phyloP scores from a whole-genome alignment of 2,329 filamentous ascomycete genomes.

The Apiospora malaysiana region DNA sequence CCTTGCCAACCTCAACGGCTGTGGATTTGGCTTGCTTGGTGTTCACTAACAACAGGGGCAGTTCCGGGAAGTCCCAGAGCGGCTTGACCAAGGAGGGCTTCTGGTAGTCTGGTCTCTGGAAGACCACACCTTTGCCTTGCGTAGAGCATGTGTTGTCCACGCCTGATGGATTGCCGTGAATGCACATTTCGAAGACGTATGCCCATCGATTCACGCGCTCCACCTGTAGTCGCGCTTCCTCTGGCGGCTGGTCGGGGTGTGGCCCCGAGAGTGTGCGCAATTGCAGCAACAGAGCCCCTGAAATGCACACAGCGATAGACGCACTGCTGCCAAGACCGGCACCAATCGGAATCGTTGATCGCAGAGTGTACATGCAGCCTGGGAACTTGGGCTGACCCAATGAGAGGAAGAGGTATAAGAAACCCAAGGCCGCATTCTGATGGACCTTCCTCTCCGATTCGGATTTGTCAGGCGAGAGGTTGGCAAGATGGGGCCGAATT shows the following conservation, averaged over 20 bases:
- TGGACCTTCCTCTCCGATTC: slow-evolving; percentile 84
- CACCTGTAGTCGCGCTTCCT: slow-evolving; percentile 87
- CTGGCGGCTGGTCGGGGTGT: slow-evolving; percentile 85
- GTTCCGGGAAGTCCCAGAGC: slow-evolving; percentile 86
- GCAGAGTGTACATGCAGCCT: slow-evolving; percentile 85
- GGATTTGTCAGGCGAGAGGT: slow-evolving; percentile 70
- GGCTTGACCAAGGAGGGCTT: slow-evolving; percentile 79
- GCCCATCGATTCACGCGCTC: slow-evolving; percentile 98
- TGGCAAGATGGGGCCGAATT: slow-evolving; percentile 77
- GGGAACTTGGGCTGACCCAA: slow-evolving; percentile 80
- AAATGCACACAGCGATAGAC: slow-evolving; percentile 90
- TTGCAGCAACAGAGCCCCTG: slow-evolving; percentile 83
- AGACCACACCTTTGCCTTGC: slow-evolving; percentile 92
- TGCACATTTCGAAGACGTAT: slow-evolving; percentile 95
- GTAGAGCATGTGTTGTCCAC: slow-evolving; percentile 97
- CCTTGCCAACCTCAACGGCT: slow-evolving; percentile 83
- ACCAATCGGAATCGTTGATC: slow-evolving; percentile 91
- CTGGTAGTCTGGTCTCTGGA: slow-evolving; percentile 78
- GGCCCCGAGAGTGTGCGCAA: slow-evolving; percentile 87
- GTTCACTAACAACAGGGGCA: slow-evolving; percentile 88
- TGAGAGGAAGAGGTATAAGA: slow-evolving; percentile 92
- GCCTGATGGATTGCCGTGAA: slow-evolving; percentile 94
- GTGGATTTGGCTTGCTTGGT: slow-evolving; percentile 90
- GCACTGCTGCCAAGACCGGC: slow-evolving; percentile 92
- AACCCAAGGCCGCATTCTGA: slow-evolving; percentile 79